These are phyloP conservation scores for Nitzschia sp. DNA, from an alignment of 108 stramenopile genomes.

Conservation along the genomic window DNA sequence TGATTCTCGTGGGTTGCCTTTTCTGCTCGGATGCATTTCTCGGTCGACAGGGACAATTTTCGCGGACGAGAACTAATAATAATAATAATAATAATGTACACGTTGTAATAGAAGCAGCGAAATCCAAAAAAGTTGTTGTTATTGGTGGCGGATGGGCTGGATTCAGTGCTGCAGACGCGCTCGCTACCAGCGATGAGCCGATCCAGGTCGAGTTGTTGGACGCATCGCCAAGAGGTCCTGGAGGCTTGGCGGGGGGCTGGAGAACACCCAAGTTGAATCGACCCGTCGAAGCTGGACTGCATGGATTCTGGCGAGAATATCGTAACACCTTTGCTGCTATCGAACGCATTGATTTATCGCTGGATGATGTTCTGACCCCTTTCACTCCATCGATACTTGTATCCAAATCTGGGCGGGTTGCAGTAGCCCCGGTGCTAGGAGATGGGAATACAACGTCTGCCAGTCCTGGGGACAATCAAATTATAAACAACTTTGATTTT, in stretches of 20 bases:
- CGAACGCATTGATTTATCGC: constrained; percentile 56
- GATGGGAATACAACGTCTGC: not conserved
- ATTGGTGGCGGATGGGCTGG: constrained; percentile 89
- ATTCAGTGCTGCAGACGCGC: constrained; percentile 56
- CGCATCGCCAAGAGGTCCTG: constrained; percentile 62
- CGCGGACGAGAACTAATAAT: too few relatives aligned
- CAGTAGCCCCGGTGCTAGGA: constrained; percentile 71
- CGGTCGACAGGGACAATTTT: too few relatives aligned
- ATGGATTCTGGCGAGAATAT: constrained; percentile 89
- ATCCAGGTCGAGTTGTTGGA: constrained; percentile 67
- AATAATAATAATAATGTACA: too few relatives aligned
- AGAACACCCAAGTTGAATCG: constrained; percentile 38
- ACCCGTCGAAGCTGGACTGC: constrained; percentile 86
- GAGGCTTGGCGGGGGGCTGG: constrained; percentile 73
- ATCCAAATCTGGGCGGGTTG: constrained; percentile 69
- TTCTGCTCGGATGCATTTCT: too few relatives aligned
- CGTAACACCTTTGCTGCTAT: constrained; percentile 78
- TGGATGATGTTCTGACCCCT: constrained; percentile 69
- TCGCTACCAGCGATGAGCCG: constrained; percentile 10
- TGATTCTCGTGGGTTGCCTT: too few relatives aligned
- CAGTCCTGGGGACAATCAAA: not conserved
- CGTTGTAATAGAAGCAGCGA: not conserved
- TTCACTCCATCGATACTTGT: constrained; percentile 70
- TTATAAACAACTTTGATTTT: not conserved
- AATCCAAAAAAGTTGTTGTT: constrained; percentile 42